These are phyloP conservation scores for Xylaria nigripes DNA, from an alignment of 495 filamentous ascomycete genomes.

Conservation along the genomic window DNA sequence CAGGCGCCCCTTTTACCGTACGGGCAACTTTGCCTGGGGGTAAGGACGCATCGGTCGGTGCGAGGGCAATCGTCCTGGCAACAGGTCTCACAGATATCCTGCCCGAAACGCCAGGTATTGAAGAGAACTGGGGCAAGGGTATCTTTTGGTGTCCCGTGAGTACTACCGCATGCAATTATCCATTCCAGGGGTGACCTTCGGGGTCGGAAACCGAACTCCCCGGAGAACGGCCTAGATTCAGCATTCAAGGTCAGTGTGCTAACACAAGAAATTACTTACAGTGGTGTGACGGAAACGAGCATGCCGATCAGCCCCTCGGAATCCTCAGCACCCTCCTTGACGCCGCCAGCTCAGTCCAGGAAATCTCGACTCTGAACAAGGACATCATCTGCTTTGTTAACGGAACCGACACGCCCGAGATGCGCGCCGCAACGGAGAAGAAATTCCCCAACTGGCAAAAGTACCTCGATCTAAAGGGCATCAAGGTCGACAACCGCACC, in stretches of 20 bases:
- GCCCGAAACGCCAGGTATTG: slow-evolving; percentile 44
- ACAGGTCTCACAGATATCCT: slow-evolving; percentile 48
- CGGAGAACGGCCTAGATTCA: not conserved
- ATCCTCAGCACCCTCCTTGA: slow-evolving; percentile 40
- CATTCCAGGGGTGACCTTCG: not conserved
- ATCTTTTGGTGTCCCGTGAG: slow-evolving; percentile 49
- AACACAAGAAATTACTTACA: not conserved
- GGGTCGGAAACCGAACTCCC: not conserved
- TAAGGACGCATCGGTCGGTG: slow-evolving; percentile 26
- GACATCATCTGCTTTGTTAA: slow-evolving; percentile 44
- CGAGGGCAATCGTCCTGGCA: slow-evolving; percentile 47
- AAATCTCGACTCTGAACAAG: slow-evolving; percentile 41
- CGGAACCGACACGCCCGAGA: slow-evolving; percentile 41
- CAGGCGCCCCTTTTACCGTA: slow-evolving; percentile 41
- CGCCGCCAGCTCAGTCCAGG: slow-evolving; percentile 32
- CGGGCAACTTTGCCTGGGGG: slow-evolving; percentile 17
- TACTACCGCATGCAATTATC: not conserved
- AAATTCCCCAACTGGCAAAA: slow-evolving; percentile 38
- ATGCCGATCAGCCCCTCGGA: slow-evolving; percentile 48
- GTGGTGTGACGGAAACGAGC: slow-evolving; percentile 55
- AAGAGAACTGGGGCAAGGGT: slow-evolving; percentile 47
- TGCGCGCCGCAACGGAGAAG: slow-evolving; percentile 29
- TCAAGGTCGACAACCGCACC: slow-evolving; percentile 46
- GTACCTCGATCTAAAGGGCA: slow-evolving; percentile 41
- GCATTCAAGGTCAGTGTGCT: not conserved